phyloP scores from a whole-genome alignment of 2,329 filamentous ascomycete species.

The Escovopsis sp. region DNA sequence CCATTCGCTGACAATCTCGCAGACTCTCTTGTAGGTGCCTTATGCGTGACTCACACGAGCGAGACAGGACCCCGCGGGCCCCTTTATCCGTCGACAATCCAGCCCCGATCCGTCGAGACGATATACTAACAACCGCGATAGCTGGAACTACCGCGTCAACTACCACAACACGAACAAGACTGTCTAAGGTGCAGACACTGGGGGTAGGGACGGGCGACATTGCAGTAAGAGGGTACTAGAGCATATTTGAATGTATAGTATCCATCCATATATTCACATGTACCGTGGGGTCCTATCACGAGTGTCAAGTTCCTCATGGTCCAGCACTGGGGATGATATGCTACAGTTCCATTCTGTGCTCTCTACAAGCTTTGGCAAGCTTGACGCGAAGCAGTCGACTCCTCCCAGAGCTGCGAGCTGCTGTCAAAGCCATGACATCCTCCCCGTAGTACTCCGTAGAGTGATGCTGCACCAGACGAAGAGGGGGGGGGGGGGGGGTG shows the following conservation, averaged over 20 bases:
- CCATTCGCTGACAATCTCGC: constrained; percentile 12
- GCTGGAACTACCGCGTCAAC: constrained; percentile 94
- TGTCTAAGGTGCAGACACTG: constrained; percentile 19
- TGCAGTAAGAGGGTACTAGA: constrained; percentile 14
- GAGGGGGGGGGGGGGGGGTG: too few relatives aligned
- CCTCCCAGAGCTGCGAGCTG: too few relatives aligned
- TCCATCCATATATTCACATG: too few relatives aligned
- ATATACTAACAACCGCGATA: constrained; percentile 15
- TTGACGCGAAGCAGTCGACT: too few relatives aligned
- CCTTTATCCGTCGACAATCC: background rate
- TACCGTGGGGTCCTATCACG: constrained; percentile 17
- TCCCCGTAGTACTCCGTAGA: too few relatives aligned
- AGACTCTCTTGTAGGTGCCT: constrained; percentile 43
- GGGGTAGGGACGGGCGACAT: constrained; percentile 6
- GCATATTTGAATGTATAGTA: too few relatives aligned
- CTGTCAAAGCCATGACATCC: too few relatives aligned
- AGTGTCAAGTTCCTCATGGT: constrained; percentile 1
- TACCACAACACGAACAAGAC: constrained; percentile 87
- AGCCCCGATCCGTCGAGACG: background rate
- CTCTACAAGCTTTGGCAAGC: background rate
- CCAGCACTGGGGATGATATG: background rate
- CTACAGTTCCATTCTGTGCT: too few relatives aligned
- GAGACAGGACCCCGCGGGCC: background rate
- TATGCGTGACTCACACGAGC: background rate
- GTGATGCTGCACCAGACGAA: too few relatives aligned